Conservation (phyloP, 78 protist species). For the Emiliania huxleyi region DNA sequence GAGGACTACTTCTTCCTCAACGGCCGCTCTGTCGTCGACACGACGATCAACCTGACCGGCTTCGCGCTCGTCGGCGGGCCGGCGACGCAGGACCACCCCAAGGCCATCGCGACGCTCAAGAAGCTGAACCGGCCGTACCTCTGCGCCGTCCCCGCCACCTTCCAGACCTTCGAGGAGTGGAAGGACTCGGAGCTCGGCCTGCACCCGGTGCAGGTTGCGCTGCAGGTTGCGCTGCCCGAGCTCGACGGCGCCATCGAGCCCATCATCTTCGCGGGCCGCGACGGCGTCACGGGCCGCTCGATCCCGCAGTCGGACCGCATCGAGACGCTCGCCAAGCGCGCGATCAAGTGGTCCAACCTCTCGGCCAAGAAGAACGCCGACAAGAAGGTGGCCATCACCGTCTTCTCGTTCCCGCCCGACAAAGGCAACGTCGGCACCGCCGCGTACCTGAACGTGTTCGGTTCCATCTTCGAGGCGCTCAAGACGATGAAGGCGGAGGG, state of each 20-base stretch:
- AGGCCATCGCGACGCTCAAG: slow-evolving; percentile 35
- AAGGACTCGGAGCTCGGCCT: slow-evolving; percentile 55
- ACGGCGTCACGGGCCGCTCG: slow-evolving; percentile 44
- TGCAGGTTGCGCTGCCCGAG: slow-evolving; percentile 60
- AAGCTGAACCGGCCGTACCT: slow-evolving; percentile 55
- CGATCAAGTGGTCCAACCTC: slow-evolving; percentile 46
- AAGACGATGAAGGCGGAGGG: slow-evolving; percentile 27
- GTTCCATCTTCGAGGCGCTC: slow-evolving; percentile 34
- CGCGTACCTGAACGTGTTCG: slow-evolving; percentile 57
- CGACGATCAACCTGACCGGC: slow-evolving; percentile 52
- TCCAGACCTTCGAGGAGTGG: slow-evolving; percentile 61
- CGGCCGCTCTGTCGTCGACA: slow-evolving; percentile 10
- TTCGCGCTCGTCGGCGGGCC: slow-evolving; percentile 61
- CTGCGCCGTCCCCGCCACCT: slow-evolving; percentile 43
- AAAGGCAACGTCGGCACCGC: slow-evolving; percentile 63
- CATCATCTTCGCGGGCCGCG: slow-evolving; percentile 56
- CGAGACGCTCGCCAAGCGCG: neutral
- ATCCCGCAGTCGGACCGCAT: slow-evolving; percentile 35
- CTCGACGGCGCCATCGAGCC: slow-evolving; percentile 61
- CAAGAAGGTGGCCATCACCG: slow-evolving; percentile 49
- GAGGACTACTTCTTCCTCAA: slow-evolving; percentile 9
- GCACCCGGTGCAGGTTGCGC: slow-evolving; percentile 58
- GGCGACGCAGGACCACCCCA: slow-evolving; percentile 52
- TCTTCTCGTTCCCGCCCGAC: slow-evolving; percentile 64
- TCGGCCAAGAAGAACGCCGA: slow-evolving; percentile 25